A percentile compares a stretch with the other conserved stretches of the same genome.
Conservation (phyloP, 2,329 filamentous ascomycete genomes). For the Pestalotiopsis sp. region DNA sequence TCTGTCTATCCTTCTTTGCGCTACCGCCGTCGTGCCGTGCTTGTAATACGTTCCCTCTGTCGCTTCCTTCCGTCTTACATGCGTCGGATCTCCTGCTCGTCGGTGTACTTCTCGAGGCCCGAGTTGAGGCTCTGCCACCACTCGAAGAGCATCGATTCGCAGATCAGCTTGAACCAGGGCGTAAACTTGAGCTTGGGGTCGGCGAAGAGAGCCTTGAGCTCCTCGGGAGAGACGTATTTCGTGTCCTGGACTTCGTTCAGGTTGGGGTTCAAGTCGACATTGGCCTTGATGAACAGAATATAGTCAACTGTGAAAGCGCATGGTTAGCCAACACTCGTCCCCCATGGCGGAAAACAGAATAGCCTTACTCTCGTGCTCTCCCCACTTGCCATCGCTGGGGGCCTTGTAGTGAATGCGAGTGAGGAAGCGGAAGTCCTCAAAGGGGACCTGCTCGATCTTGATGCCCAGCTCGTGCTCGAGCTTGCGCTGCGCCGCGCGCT, state of each 20-base stretch:
- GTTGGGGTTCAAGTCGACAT: slow-evolving; percentile 82
- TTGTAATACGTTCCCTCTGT: background rate
- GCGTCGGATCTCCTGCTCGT: slow-evolving; percentile 84
- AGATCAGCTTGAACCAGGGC: slow-evolving; percentile 99
- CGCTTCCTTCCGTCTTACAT: slow-evolving; percentile 67
- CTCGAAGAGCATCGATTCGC: slow-evolving; percentile 94
- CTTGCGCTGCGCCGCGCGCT: slow-evolving; percentile 90
- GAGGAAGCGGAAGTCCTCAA: slow-evolving; percentile 90
- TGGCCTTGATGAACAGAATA: slow-evolving; percentile 95
- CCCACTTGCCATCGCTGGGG: slow-evolving; percentile 96
- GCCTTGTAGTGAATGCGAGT: slow-evolving; percentile 98
- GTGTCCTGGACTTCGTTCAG: slow-evolving; percentile 87
- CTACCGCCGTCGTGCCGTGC: background rate
- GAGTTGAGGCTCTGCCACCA: slow-evolving; percentile 91
- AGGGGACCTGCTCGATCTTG: slow-evolving; percentile 81
- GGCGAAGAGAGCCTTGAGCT: slow-evolving; percentile 83
- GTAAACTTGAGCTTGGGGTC: slow-evolving; percentile 85
- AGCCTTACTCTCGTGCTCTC: slow-evolving; percentile 91
- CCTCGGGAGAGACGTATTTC: slow-evolving; percentile 79
- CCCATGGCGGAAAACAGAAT: background rate
- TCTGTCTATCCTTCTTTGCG: background rate
- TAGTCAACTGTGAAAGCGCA: slow-evolving; percentile 74
- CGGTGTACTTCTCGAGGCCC: slow-evolving; percentile 81
- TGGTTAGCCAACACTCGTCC: background rate
- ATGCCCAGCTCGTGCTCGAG: slow-evolving; percentile 95